Percentiles rank a stretch among this genome's conserved stretches.
Evolutionary conservation across 768 basidiomycete genomes (phyloP).

Genomic region (Antrodiella citrinella): DNA sequence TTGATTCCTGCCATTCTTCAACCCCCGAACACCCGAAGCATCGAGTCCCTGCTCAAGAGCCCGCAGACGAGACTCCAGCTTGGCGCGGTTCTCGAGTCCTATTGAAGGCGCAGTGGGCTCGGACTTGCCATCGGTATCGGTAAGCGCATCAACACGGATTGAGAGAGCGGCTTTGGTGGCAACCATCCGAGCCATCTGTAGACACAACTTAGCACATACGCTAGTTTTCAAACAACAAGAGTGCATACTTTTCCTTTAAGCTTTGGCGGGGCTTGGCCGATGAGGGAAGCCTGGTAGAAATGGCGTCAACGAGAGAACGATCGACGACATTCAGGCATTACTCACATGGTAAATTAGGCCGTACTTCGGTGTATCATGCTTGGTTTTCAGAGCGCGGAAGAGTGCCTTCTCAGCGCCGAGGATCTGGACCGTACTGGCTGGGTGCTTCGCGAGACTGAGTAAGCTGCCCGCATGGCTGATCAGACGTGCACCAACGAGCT

Average conservation of each 20-base stretch:
- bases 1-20: conserved; percentile 31
- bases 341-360: conserved; percentile 96
- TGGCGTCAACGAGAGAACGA: too few species aligned
- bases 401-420: conserved; percentile 73
- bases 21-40: conserved; percentile 55
- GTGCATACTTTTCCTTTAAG: conserved; percentile 84
- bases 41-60: conserved; percentile 82
- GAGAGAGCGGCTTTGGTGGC: conserved; percentile 97
- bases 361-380: conserved; percentile 97
- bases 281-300: conserved; percentile 68
- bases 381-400: conserved; percentile 71
- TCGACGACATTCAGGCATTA: conserved; percentile 10
- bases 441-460: conserved; percentile 65
- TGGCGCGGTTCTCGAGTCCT: conserved; percentile 88
- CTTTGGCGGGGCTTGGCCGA: conserved; percentile 96
- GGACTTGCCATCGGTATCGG: conserved; percentile 86
- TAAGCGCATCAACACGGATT: conserved; percentile 94
- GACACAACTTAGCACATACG: background rate
- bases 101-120: conserved; percentile 75
- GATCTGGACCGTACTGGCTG: conserved; percentile 73
- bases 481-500: conserved; percentile 67
- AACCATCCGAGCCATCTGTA: conserved; percentile 97
- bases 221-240: too few species aligned
- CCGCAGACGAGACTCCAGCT: conserved; percentile 90
- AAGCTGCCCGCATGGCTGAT: conserved; percentile 71